Evolutionary conservation across 768 basidiomycete species (phyloP), one percentile per base, ranked within the genome.

Genomic region (Boletus eberwhitei): DNA sequence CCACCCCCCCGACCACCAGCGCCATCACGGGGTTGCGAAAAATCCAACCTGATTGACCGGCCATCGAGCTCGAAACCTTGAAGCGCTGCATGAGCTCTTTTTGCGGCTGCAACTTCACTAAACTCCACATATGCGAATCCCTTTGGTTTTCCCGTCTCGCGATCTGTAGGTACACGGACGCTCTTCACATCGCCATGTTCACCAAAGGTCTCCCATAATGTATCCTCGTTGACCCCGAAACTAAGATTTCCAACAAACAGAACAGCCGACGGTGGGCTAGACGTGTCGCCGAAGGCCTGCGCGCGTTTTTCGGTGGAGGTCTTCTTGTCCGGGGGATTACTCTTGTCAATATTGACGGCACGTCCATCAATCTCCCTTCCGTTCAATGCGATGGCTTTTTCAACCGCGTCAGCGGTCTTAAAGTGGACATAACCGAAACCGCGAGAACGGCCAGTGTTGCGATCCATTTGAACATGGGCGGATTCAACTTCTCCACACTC

Each of bases 61-160:
- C 96, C 96, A 32, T 86, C 89, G 47, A 97, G 79, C 55, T 94
- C 90, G 53, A 76, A 71, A 32, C 91, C 90, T 38, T 80, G 78
- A 26, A 82, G 77, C 5, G 80, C 83, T 62, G 80, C 84, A 56
- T 85, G 82, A 3, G 96, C 96, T 67, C 85, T 86, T 74, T 86
- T 87, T 12, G 97, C 90, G 50, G 80, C 75, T 26, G 86, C 89
- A 37, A 92, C 65, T 62, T 87, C 86, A 60, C 86, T 83, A 72
- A 95, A 97, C 72, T 98, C 93, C 66, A 99, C 90, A 73, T 98
- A 98, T 21, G 86, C 97, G 73, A 96, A 98, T 64, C 97, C 97
- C 73, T 98, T 98, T 43, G 91, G 86, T 57, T 78, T 81, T 29
- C 93, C 94, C 8, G 88, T 81, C 47, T 99, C 97, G 60, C 91